A percentile compares a stretch with the other conserved stretches of the same genome.
Conservation (phyloP, 164 flowering plant genomes). For the Platanus orientalis region DNA sequence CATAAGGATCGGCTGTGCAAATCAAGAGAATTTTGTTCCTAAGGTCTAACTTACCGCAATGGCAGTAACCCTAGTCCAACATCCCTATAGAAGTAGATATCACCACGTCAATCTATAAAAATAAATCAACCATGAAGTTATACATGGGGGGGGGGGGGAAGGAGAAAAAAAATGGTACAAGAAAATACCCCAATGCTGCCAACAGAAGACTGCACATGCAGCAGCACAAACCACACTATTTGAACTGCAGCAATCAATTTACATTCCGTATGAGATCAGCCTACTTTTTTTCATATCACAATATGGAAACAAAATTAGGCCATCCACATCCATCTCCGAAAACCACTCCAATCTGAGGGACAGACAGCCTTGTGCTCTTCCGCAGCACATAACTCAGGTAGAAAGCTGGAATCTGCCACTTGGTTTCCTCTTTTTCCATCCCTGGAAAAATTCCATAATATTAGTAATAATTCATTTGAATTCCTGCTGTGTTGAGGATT, state of each 20-base stretch:
- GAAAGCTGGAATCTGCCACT: slow-evolving; percentile 90
- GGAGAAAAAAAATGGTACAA: neutral
- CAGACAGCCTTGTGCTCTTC: slow-evolving; percentile 4
- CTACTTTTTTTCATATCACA: slow-evolving; percentile 8
- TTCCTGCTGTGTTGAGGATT: neutral
- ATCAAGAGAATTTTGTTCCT: neutral
- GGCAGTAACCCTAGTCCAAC: neutral
- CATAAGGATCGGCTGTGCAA: neutral
- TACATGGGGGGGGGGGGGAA: slow-evolving; percentile 25
- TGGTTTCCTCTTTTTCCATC: slow-evolving; percentile 88
- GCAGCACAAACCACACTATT: slow-evolving; percentile 11
- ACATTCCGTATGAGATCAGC: slow-evolving; percentile 8
- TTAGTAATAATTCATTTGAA: neutral
- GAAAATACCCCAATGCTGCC: slow-evolving; percentile 3
- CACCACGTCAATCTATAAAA: slow-evolving; percentile 7
- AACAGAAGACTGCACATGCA: slow-evolving; percentile 11
- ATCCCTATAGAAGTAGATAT: neutral
- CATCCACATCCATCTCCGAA: slow-evolving; percentile 15
- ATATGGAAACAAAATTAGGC: slow-evolving; percentile 16
- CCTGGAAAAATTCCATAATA: slow-evolving; percentile 38
- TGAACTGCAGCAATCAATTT: slow-evolving; percentile 18
- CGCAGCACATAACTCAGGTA: slow-evolving; percentile 16
- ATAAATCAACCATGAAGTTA: slow-evolving; percentile 17
- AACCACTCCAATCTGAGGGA: slow-evolving; percentile 9
- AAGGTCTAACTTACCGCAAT: slow-evolving; percentile 1